Percentiles rank a stretch among this genome's conserved stretches.
phyloP scores from a whole-genome alignment of 2,329 filamentous ascomycete genomes.

The Septoria petroselini region DNA sequence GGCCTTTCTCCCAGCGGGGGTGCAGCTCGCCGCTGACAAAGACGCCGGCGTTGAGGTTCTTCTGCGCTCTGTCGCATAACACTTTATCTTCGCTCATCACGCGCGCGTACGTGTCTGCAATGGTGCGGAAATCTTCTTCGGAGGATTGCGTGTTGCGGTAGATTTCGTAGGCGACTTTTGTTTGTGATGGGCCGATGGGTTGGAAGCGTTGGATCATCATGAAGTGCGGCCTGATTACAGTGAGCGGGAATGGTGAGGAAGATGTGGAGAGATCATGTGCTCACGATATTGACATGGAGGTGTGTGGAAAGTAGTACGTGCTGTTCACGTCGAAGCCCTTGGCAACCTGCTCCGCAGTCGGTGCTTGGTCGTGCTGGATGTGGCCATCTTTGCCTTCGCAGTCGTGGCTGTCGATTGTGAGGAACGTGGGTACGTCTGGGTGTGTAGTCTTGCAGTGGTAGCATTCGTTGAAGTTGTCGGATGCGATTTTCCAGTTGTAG shows the following conservation, averaged over 20 bases:
- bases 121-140: conserved; percentile 54
- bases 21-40: conserved; percentile 61
- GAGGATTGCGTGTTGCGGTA: conserved; percentile 57
- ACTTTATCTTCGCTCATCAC: conserved; percentile 62
- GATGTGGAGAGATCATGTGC: conserved; percentile 21
- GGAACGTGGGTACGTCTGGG: conserved; percentile 54
- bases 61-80: conserved; percentile 57
- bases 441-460: conserved; percentile 60
- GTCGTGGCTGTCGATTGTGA: conserved; percentile 55
- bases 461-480: conserved; percentile 64
- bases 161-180: conserved; percentile 59
- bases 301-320: conserved; percentile 51
- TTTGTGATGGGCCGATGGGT: conserved; percentile 50
- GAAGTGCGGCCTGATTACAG: conserved; percentile 49
- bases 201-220: conserved; percentile 61
- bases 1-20: conserved; percentile 50
- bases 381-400: conserved; percentile 49
- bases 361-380: conserved; percentile 48
- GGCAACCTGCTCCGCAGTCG: conserved; percentile 48
- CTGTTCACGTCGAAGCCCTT: conserved; percentile 46
- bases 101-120: conserved; percentile 58
- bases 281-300: conserved; percentile 50
- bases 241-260: neutral
- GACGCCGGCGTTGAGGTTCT: conserved; percentile 57
- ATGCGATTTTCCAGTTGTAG: conserved; percentile 59